Evolutionary conservation across 805 yeast species (phyloP).

Genomic region (Lipomyces kockii): DNA sequence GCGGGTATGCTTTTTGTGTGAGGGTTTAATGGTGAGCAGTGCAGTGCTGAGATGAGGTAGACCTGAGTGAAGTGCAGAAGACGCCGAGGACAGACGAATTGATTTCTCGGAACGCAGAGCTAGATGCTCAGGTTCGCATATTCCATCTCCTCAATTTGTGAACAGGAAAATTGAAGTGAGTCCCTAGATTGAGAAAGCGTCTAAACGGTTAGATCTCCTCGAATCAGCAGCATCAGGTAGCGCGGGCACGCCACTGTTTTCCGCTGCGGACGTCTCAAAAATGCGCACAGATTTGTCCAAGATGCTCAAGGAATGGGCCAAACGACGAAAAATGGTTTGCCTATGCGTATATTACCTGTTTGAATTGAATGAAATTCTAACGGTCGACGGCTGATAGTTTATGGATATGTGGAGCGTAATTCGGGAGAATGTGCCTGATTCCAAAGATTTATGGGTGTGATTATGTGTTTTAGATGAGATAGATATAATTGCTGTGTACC

Average conservation of each 20-base stretch:
- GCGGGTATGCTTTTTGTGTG: not conserved
- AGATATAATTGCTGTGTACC: not conserved
- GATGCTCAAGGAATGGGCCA: constrained; percentile 24
- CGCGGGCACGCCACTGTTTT: constrained; percentile 4
- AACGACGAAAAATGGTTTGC: constrained; percentile 28
- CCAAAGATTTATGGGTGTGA: constrained; percentile 22
- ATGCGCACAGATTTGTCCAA: constrained; percentile 11
- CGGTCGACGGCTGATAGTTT: constrained; percentile 10
- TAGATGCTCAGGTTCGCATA: constrained; percentile 9
- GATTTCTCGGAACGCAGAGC: constrained; percentile 8
- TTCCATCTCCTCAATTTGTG: not conserved
- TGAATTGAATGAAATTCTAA: not conserved
- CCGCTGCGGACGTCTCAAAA: constrained; percentile 3
- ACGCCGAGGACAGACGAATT: constrained; percentile 11
- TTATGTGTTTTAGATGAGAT: not conserved
- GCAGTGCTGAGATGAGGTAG: not conserved
- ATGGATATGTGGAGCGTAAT: constrained; percentile 20
- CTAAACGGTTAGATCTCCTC: constrained; percentile 8
- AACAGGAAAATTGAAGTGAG: not conserved
- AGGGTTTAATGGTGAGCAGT: not conserved
- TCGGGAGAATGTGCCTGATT: constrained; percentile 16
- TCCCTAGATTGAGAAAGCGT: constrained; percentile 4
- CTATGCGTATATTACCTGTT: not conserved
- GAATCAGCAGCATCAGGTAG: not conserved
- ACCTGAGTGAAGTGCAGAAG: constrained; percentile 15